Base-by-base conservation (phyloP, 176 grass and related monocot genomes). In the Musa troglodytarum region DNA sequence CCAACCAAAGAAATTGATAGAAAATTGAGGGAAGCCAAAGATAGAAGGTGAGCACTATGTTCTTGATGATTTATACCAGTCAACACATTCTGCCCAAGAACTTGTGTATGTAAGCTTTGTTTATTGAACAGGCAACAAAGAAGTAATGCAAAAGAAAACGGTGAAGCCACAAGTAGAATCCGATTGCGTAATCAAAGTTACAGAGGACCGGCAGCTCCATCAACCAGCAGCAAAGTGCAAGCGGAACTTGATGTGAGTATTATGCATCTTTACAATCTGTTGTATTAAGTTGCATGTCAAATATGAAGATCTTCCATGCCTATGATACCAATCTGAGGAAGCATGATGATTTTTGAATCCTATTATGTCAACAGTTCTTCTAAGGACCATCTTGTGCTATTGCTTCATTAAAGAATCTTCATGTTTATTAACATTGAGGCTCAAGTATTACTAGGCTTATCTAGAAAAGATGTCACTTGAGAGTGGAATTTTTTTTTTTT, bases 1-100 rank as follows among this genome's bases (percentile, higher is more conserved):
- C 96, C 91, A 0, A 89, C 86, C 79, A 99, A 99, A 92, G 96
- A 99, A 87, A 89, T 91, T 73, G 96, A 95, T 21, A 75, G 89
- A 52, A 92, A 85, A 74, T 11, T 88, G 67, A 89, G 84, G 76
- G 83, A 92, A 13, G 78, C 87, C 76, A 91, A 83, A 85, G 74
- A 81, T 56, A 88, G 86, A 81, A 92, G 88, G 96, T 99, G 4
- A 63, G 22, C 12, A 4, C 65, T 14, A 72, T 66, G 61, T 13
- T 63, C 15, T 68, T 85, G 62, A 85, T 11, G 0, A 50, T 10
- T 6, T 26, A 23, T 50, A 21, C 20, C 51, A n/a, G 11, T 51
- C 17, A 70, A 19, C 9, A 9, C 22, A 21, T 52, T 15, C 17
- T 49, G 68, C 11, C 4, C 29, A 51, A 70, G 10, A 70, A 50